Evolutionary conservation across 495 filamentous ascomycete species (phyloP), one percentile per base, ranked within the genome.

Genomic region (Hypomontagnella monticulosa): DNA sequence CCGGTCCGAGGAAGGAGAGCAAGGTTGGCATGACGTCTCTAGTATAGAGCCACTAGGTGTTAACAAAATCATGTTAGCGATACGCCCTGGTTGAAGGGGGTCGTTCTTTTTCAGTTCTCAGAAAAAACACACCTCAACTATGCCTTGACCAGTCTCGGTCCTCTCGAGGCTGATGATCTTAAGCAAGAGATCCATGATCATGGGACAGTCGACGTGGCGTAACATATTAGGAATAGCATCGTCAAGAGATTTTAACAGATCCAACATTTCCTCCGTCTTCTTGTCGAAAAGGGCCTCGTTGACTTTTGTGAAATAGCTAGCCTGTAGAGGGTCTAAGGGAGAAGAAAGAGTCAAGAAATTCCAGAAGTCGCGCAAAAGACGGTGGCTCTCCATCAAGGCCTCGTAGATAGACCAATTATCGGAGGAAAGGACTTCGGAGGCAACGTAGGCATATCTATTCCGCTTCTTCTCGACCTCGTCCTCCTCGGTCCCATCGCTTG

Each of bases 111-210:
- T 46, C 5, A 10, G 41, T 37, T 37, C 6, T n/a, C 27, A 16
- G 30, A 18, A 53, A 15, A 12, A 58, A 46, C 53, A 56, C 85
- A 96, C 92, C 82, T 99, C 96, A 58, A 97, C 94, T 72, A 97
- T 91, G 15, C 95, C 95, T 70, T 92, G 89, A 10, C 93, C 96
- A 40, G 89, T 91, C 74, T 97, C 93, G 42, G 85, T 89, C 74
- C 96, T 94, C 72, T 99, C 96, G 69, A 98, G 81, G 74, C 93
- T 97, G 64, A 99, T 97, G 36, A 99, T 97, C 75, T 97, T 97
- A 66, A 99, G 82, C 61, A 99, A 77, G 14, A 99, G 85, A 75
- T 99, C 95, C 95, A 99, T 99, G 16, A 99, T 89, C 91, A 97
- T 96, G 0, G 95, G 95, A 67, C 92, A 97, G 71, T 99, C 95